These are phyloP conservation scores for Wakefieldia striispora DNA, from an alignment of 768 basidiomycete species.

Conservation along the genomic window DNA sequence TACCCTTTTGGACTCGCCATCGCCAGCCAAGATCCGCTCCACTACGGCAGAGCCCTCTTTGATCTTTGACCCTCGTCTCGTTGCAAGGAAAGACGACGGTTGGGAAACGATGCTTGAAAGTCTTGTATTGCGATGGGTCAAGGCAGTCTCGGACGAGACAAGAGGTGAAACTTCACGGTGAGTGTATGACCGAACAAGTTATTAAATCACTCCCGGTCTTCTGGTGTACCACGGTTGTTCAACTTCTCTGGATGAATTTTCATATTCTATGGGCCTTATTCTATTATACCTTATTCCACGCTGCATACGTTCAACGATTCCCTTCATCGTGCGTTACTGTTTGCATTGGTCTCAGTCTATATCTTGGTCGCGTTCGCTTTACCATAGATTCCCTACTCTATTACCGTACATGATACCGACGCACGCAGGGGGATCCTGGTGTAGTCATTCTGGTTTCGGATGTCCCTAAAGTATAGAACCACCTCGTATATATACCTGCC, in stretches of 20 bases:
- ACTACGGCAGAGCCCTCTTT: constrained; percentile 46
- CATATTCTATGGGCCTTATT: constrained; percentile 5
- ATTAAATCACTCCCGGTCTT: not conserved
- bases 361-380: not conserved
- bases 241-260: constrained; percentile 1
- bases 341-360: constrained; percentile 4
- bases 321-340: not conserved
- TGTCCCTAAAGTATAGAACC: not conserved
- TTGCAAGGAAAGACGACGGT: constrained; percentile 71
- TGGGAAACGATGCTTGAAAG: constrained; percentile 81
- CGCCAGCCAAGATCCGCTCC: constrained; percentile 36
- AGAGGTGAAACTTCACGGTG: constrained; percentile 37
- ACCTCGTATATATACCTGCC: constrained; percentile 10
- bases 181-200: constrained; percentile 1
- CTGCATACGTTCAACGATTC: constrained; percentile 3
- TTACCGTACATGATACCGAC: constrained; percentile 14
- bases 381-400: constrained; percentile 13
- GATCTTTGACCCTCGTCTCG: constrained; percentile 67
- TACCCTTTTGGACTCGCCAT: constrained; percentile 12
- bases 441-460: constrained; percentile 1
- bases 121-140: constrained; percentile 63
- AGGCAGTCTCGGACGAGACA: constrained; percentile 65
- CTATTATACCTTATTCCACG: constrained; percentile 14
- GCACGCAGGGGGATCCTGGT: not conserved
- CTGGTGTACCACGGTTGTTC: not conserved